Percentiles rank a stretch among this genome's conserved stretches.
These are phyloP conservation scores for Toxoplasma gondii DNA, from an alignment of 169 alveolate genomes.

Conservation along the genomic window DNA sequence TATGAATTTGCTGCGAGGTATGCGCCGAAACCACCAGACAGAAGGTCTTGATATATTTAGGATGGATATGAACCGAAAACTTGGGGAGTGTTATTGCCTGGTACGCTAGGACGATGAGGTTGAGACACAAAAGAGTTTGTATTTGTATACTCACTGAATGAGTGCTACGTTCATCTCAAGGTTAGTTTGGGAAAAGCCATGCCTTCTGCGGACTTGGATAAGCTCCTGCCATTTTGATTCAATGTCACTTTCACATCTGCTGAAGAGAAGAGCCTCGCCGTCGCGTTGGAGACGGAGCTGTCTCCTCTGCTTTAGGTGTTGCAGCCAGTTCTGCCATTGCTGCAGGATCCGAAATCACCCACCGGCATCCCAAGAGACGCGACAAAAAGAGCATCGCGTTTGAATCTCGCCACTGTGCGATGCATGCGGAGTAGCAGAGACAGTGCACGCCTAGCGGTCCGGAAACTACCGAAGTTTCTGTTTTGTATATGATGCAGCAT, in stretches of 20 bases:
- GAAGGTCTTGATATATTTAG: too few relatives aligned
- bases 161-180: constrained; percentile 10
- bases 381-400: background rate
- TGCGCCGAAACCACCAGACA: too few relatives aligned
- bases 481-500: too few relatives aligned
- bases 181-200: background rate
- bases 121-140: background rate
- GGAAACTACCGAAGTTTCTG: too few relatives aligned
- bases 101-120: too few relatives aligned
- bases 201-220: background rate
- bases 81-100: too few relatives aligned
- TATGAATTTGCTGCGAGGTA: too few relatives aligned
- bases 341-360: background rate
- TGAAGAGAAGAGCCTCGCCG: constrained; percentile 56
- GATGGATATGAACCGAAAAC: too few relatives aligned
- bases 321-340: constrained; percentile 60
- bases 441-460: background rate
- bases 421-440: background rate
- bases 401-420: background rate
- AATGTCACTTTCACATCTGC: background rate
- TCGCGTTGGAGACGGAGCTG: constrained; percentile 60
- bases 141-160: constrained; percentile 11
- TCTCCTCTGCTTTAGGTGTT: constrained; percentile 55
- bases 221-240: constrained; percentile 54
- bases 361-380: background rate